Evolutionary conservation across 2,329 filamentous ascomycete species (phyloP).

Genomic region (Calcarisporium arbuscula): DNA sequence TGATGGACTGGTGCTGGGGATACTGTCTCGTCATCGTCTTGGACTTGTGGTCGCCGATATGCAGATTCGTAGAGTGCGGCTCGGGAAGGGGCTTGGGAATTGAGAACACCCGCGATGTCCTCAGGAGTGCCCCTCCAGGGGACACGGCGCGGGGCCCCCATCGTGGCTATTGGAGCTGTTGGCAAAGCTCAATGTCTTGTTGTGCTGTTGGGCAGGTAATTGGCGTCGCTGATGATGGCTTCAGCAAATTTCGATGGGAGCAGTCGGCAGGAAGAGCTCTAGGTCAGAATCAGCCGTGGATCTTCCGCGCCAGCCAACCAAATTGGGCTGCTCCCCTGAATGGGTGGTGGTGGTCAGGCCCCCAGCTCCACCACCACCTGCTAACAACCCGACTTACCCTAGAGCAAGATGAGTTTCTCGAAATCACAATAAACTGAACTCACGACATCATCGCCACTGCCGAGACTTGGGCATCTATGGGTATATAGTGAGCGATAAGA

Average conservation of each 20-base stretch:
- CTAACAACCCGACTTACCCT: no score
- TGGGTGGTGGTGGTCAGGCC: no score
- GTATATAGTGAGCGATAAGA: conserved; percentile 3
- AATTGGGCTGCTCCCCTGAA: no score
- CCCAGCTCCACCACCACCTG: no score
- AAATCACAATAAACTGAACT: conserved; percentile 8
- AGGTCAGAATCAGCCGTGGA: conserved; percentile 23
- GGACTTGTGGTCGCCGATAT: conserved; percentile 29
- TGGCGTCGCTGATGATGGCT: conserved; percentile 5
- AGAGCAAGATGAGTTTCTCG: no score
- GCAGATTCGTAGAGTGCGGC: conserved; percentile 43
- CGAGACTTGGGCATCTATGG: no score
- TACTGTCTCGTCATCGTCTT: conserved; percentile 58
- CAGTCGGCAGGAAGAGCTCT: conserved; percentile 3
- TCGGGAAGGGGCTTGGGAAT: conserved; percentile 69
- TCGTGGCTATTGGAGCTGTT: conserved; percentile 20
- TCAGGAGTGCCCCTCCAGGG: conserved; percentile 64
- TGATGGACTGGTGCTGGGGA: conserved; percentile 79
- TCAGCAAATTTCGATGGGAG: conserved; percentile 23
- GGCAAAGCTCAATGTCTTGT: conserved; percentile 22
- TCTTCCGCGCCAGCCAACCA: conserved; percentile 22
- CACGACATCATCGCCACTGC: conserved; percentile 1
- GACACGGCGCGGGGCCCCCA: conserved; percentile 38
- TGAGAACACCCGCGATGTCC: conserved; percentile 84
- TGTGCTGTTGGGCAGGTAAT: conserved; percentile 10